phyloP scores from a whole-genome alignment of 2,329 filamentous ascomycete genomes.

The Ascocoryne sarcoides region DNA sequence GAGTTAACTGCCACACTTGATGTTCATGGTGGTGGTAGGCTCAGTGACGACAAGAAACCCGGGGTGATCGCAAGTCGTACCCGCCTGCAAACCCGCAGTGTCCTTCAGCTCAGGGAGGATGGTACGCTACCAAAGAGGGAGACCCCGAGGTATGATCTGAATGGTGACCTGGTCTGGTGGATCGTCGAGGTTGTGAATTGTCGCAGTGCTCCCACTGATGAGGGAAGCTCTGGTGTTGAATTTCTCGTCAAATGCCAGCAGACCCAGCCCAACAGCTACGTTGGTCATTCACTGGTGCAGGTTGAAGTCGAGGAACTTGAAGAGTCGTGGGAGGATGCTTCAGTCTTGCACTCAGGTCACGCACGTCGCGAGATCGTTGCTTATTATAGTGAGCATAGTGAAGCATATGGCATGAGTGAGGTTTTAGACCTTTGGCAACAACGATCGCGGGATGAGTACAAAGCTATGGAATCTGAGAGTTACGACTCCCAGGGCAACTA shows the following conservation, averaged over 20 bases:
- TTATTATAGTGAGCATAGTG: neutral
- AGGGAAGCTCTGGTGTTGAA: constrained; percentile 5
- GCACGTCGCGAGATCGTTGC: neutral
- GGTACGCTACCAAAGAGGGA: constrained; percentile 5
- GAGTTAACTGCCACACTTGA: constrained; percentile 4
- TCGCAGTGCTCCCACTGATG: neutral
- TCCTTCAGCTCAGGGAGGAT: constrained; percentile 1
- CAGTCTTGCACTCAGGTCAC: neutral
- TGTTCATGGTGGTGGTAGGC: constrained; percentile 14
- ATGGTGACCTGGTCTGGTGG: constrained; percentile 7
- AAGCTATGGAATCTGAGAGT: too few relatives aligned
- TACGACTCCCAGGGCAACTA: too few relatives aligned
- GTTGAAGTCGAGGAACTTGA: too few relatives aligned
- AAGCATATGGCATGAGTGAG: too few relatives aligned
- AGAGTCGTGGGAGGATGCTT: neutral
- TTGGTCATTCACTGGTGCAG: too few relatives aligned
- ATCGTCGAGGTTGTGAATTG: neutral
- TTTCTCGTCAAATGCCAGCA: constrained; percentile 5
- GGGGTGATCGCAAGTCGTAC: constrained; percentile 12
- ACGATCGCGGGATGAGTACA: too few relatives aligned
- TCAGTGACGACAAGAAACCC: constrained; percentile 13
- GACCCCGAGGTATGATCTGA: constrained; percentile 7
- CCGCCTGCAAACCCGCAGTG: constrained; percentile 1
- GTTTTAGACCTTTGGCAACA: too few relatives aligned
- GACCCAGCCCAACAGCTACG: too few relatives aligned